Evolutionary conservation across 2,329 filamentous ascomycete genomes (phyloP), one percentile per base, ranked within the genome.

Genomic region (Nothophoma quercina): DNA sequence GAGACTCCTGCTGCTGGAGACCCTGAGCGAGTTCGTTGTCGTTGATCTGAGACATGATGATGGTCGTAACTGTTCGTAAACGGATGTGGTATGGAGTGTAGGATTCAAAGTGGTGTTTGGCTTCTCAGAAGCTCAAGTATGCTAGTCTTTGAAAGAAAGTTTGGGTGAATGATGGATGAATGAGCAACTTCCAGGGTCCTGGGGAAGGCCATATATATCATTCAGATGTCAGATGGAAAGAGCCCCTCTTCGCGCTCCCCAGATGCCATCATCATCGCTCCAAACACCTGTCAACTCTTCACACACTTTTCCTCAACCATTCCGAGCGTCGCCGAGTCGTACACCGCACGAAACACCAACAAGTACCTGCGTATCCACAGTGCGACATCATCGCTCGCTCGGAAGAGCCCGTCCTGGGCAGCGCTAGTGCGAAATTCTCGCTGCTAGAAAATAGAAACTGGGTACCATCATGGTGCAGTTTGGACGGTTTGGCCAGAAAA

Each of bases 1-100:
- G 59, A 22, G 69, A 64, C 49, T 71, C 70, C 19, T 54, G 45
- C 33, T 65, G 45, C 21, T 62, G 35, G 28, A 67, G 50, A 19
- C 80, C 70, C 33, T 77, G 76, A 48, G 71, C 77, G 57, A 85
- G 78, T 62, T 86, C 83, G 57, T 78, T 74, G 58, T 87, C 83
- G 57, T 86, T 83, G 66, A 83, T 84, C 60, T 78, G 76, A 77
- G 85, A 79, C 85, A 88, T 87, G 56, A 25, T 67, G 63, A 28
- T 47, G 42, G 32, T 55, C 21, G 45, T 52, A 16, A 30, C 35
- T 36, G 29, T 28, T 40, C 19, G 36, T 43, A 22, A 34, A 28
- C 2, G 5, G 23, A 16, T 41, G 33, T 15, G 33, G 23, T 26
- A 12, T 42, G 8, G 16, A 26, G 29, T 28, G 19, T 8, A 30